Evolutionary conservation across 441 rosid genomes (phyloP).

Genomic region (Cnidoscolus chayamansa): DNA sequence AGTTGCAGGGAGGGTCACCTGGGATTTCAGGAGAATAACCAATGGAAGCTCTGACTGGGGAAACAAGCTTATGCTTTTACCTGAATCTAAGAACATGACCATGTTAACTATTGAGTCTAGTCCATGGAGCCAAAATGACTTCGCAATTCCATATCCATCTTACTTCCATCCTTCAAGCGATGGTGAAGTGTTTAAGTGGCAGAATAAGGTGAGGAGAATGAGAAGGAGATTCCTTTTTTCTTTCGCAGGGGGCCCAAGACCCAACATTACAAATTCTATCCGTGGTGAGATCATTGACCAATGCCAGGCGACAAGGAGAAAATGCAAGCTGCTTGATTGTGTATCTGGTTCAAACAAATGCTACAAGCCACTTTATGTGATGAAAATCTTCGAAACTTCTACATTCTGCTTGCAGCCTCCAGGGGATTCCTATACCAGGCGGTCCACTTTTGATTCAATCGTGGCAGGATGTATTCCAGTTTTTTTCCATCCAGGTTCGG

Average conservation of each 20-base stretch:
- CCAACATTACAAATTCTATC: constrained; percentile 46
- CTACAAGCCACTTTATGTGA: constrained; percentile 43
- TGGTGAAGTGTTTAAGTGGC: constrained; percentile 55
- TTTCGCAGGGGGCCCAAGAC: constrained; percentile 64
- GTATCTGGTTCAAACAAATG: constrained; percentile 40
- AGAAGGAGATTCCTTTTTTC: constrained; percentile 54
- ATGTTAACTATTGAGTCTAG: constrained; percentile 71
- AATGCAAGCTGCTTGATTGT: constrained; percentile 60
- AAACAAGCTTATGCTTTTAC: constrained; percentile 59
- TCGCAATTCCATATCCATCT: constrained; percentile 76
- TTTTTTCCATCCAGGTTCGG: constrained; percentile 88
- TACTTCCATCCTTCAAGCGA: constrained; percentile 77
- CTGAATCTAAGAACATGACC: constrained; percentile 69
- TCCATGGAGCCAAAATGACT: constrained; percentile 60
- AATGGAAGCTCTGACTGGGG: constrained; percentile 61
- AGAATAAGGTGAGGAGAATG: constrained; percentile 42
- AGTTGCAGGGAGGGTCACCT: constrained; percentile 78
- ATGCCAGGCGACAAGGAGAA: constrained; percentile 53
- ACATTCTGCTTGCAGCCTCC: constrained; percentile 77
- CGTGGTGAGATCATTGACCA: constrained; percentile 57
- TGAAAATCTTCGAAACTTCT: constrained; percentile 59
- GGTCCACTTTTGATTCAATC: constrained; percentile 81
- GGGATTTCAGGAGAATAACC: constrained; percentile 75
- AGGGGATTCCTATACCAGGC: constrained; percentile 75
- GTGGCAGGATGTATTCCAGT: constrained; percentile 87